phyloP scores from a whole-genome alignment of 2,329 filamentous ascomycete genomes.

The Curvularia verruculosa region DNA sequence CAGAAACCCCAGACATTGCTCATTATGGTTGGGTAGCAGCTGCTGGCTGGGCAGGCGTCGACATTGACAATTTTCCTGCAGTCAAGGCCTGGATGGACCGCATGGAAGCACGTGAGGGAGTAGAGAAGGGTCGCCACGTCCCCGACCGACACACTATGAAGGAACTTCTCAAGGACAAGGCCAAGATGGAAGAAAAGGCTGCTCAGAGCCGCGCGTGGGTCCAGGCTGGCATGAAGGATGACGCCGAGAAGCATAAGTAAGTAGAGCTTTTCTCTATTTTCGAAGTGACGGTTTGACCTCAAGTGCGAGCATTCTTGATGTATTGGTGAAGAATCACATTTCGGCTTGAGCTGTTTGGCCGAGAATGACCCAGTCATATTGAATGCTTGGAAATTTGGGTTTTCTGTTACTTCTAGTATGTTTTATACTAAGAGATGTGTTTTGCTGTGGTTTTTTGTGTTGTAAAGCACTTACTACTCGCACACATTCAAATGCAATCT shows the following conservation, averaged over 20 bases:
- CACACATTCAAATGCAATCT: not conserved
- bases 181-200: constrained; percentile 63
- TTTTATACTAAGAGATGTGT: not conserved
- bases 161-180: constrained; percentile 64
- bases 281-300: not conserved
- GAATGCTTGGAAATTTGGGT: not conserved
- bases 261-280: not conserved
- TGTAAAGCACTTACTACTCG: not conserved
- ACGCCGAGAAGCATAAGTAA: constrained; percentile 51
- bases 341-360: not conserved
- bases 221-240: constrained; percentile 70
- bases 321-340: not conserved
- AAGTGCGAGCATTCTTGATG: not conserved
- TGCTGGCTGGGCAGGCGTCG: constrained; percentile 65
- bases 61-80: constrained; percentile 76
- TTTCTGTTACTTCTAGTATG: not conserved
- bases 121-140: constrained; percentile 78
- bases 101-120: constrained; percentile 70
- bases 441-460: not conserved
- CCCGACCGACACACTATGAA: constrained; percentile 68
- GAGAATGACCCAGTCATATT: not conserved
- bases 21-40: constrained; percentile 78
- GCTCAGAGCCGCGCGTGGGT: constrained; percentile 66
- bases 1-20: constrained; percentile 65
- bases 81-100: constrained; percentile 78